These are phyloP conservation scores for Chiua virens DNA, from an alignment of 768 basidiomycete genomes.

Conservation along the genomic window DNA sequence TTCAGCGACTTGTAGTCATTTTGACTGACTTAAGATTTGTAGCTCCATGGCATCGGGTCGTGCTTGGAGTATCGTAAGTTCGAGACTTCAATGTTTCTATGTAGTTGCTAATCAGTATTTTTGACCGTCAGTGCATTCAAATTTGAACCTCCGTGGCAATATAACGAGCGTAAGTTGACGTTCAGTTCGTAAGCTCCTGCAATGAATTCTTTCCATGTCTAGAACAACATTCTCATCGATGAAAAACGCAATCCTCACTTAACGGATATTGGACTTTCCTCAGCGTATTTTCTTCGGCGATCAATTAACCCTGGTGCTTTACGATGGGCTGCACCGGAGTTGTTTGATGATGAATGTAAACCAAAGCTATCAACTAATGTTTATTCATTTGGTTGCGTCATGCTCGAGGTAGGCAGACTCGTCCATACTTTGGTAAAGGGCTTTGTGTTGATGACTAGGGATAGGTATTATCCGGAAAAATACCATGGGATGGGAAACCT, in stretches of 20 bases:
- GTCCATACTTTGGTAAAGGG: background rate
- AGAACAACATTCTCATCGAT: slow-evolving; percentile 34
- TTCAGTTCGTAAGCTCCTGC: background rate
- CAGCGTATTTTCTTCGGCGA: slow-evolving; percentile 33
- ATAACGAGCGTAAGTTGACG: slow-evolving; percentile 22
- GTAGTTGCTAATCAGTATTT: background rate
- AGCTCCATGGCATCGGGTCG: slow-evolving; percentile 3
- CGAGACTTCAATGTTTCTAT: background rate
- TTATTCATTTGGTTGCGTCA: slow-evolving; percentile 24
- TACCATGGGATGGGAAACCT: background rate
- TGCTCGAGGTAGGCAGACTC: slow-evolving; percentile 11
- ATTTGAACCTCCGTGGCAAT: slow-evolving; percentile 20
- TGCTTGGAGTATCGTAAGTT: slow-evolving; percentile 9
- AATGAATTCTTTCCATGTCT: background rate
- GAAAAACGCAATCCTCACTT: slow-evolving; percentile 36
- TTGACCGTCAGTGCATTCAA: slow-evolving; percentile 3
- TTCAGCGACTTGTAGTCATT: background rate
- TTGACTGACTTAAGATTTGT: background rate
- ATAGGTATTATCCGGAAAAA: slow-evolving; percentile 1
- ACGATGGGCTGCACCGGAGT: slow-evolving; percentile 44
- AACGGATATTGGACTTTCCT: slow-evolving; percentile 45
- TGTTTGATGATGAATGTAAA: slow-evolving; percentile 18
- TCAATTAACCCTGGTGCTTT: slow-evolving; percentile 34
- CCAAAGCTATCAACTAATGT: slow-evolving; percentile 13
- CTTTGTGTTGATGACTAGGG: too few relatives aligned